A percentile compares a stretch with the other conserved stretches of the same genome.
Conservation (phyloP, 225 moss, liverwort and hornwort species). For the Pseudisothecium myosuroides region DNA sequence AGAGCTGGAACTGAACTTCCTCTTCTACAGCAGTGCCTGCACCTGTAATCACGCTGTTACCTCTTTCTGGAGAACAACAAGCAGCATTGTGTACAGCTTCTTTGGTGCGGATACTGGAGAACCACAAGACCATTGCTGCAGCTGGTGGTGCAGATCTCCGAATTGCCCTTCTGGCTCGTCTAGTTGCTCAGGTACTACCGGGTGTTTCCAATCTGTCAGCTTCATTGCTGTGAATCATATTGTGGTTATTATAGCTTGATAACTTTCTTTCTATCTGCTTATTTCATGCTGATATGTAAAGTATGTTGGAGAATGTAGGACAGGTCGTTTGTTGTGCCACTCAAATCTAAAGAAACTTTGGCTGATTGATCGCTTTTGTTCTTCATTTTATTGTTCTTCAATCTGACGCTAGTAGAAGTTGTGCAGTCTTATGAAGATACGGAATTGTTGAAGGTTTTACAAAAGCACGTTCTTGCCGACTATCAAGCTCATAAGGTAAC, state of each 20-base stretch:
- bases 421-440: constrained; percentile 80
- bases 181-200: constrained; percentile 74
- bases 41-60: constrained; percentile 63
- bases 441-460: constrained; percentile 68
- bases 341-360: background rate
- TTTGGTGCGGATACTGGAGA: constrained; percentile 85
- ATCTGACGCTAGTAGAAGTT: background rate
- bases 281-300: background rate
- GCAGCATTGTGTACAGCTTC: constrained; percentile 70
- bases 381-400: background rate
- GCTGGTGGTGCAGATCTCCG: constrained; percentile 92
- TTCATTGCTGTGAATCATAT: background rate
- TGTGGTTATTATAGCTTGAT: background rate
- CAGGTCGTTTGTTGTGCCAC: background rate
- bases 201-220: background rate
- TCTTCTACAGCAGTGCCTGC: constrained; percentile 50
- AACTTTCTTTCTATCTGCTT: background rate
- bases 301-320: background rate
- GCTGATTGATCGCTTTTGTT: background rate
- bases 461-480: constrained; percentile 90
- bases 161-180: constrained; percentile 78
- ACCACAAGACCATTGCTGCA: constrained; percentile 78
- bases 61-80: constrained; percentile 88
- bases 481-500: constrained; percentile 87
- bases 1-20: background rate